A percentile compares a stretch with the other conserved stretches of the same genome.
Evolutionary conservation across 2,329 filamentous ascomycete species (phyloP).

Genomic region (Aureobasidium sp.): DNA sequence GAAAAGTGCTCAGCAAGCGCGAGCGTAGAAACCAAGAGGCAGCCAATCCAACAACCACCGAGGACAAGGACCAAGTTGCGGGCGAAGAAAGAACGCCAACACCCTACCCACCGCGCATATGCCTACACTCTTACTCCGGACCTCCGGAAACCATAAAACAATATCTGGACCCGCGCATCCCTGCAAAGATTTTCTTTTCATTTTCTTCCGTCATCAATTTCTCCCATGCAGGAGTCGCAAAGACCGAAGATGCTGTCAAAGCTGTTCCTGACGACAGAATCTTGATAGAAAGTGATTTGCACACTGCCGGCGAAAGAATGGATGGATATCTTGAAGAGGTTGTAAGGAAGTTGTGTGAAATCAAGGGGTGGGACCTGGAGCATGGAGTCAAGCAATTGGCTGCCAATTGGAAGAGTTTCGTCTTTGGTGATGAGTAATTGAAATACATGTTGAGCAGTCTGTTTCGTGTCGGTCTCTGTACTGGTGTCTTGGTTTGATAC

Average conservation of each 20-base stretch:
- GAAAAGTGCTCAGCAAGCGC: conserved; percentile 50
- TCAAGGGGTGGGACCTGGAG: conserved; percentile 69
- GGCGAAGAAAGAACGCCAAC: conserved; percentile 19
- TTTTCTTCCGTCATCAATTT: conserved; percentile 83
- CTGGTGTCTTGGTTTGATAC: not conserved
- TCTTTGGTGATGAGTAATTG: conserved; percentile 46
- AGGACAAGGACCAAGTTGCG: not conserved
- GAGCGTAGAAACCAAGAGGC: conserved; percentile 35
- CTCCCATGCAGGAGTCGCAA: conserved; percentile 42
- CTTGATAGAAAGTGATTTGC: conserved; percentile 83
- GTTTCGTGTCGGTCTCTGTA: not conserved
- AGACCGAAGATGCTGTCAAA: conserved; percentile 59
- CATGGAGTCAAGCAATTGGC: conserved; percentile 61
- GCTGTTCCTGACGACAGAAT: conserved; percentile 69
- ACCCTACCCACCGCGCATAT: conserved; percentile 79
- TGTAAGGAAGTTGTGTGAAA: conserved; percentile 63
- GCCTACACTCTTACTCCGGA: conserved; percentile 88
- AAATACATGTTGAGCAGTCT: too few species aligned
- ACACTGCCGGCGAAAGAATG: conserved; percentile 73
- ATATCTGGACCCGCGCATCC: conserved; percentile 66
- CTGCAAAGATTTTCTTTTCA: conserved; percentile 74
- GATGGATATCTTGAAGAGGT: conserved; percentile 68
- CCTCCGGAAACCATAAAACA: conserved; percentile 65
- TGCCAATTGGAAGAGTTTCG: conserved; percentile 69
- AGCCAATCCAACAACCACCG: conserved; percentile 1